Conservation (phyloP, 2,329 filamentous ascomycete species). For the Pseudogymnoascus destructans region DNA sequence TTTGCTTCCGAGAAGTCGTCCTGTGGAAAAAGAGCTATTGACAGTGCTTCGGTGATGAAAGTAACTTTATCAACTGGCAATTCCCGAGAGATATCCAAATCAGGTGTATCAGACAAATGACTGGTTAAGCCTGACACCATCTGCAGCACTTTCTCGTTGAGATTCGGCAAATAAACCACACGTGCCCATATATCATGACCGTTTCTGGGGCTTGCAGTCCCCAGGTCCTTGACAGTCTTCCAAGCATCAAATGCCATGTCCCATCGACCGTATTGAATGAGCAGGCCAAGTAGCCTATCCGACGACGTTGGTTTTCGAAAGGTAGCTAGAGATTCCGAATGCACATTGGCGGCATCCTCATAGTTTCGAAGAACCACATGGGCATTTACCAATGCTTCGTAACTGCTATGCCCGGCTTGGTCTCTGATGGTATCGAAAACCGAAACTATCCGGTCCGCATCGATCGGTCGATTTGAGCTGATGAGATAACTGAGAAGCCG, state of each 20-base stretch:
- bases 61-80: not conserved
- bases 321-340: constrained; percentile 12
- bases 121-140: not conserved
- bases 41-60: not conserved
- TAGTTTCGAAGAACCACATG: constrained; percentile 30
- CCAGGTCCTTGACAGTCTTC: constrained; percentile 11
- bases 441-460: constrained; percentile 31
- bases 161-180: not conserved
- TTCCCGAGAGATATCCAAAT: not conserved
- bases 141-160: not conserved
- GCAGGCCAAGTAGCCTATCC: constrained; percentile 17
- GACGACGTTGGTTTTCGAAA: constrained; percentile 1
- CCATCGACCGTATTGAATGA: constrained; percentile 15
- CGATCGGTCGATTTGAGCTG: constrained; percentile 26
- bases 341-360: constrained; percentile 25
- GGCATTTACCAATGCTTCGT: constrained; percentile 32
- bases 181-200: not conserved
- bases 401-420: constrained; percentile 31
- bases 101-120: not conserved
- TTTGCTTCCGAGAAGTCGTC: not conserved
- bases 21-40: not conserved
- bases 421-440: constrained; percentile 31
- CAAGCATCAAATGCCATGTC: constrained; percentile 17
- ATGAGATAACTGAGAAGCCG: constrained; percentile 29
- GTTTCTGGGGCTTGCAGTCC: not conserved